Evolutionary conservation across 2,329 filamentous ascomycete species (phyloP).

Genomic region (Scedosporium boydii): DNA sequence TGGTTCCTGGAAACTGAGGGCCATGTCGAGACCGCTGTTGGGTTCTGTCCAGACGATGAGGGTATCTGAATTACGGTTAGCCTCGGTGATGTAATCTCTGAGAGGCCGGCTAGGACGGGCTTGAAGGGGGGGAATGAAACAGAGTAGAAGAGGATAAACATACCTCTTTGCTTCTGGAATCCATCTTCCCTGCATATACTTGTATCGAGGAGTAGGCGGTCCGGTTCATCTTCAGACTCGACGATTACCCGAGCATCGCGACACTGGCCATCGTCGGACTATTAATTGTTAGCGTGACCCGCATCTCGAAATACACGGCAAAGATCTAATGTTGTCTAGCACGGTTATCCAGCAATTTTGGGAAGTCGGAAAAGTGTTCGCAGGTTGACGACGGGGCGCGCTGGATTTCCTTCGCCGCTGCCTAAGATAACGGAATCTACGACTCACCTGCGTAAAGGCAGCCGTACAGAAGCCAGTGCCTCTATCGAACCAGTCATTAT

Average conservation of each 20-base stretch:
- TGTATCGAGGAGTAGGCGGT: conserved; percentile 76
- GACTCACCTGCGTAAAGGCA: conserved; percentile 59
- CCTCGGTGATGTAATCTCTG: background rate
- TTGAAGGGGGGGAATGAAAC: background rate
- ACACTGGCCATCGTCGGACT: conserved; percentile 49
- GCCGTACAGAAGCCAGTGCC: conserved; percentile 94
- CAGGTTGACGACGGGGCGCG: background rate
- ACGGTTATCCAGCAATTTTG: background rate
- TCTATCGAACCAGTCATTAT: conserved; percentile 98
- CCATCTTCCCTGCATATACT: conserved; percentile 88
- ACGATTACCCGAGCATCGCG: conserved; percentile 85
- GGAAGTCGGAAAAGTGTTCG: background rate
- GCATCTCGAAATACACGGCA: background rate
- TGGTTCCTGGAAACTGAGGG: conserved; percentile 93
- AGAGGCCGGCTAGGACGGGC: background rate
- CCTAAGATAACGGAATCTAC: background rate
- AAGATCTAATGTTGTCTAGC: background rate
- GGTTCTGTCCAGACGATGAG: conserved; percentile 97
- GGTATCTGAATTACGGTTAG: conserved; percentile 55
- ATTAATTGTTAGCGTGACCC: conserved; percentile 7
- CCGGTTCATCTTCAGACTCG: conserved; percentile 84
- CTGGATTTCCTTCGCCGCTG: background rate
- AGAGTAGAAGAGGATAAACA: conserved; percentile 7
- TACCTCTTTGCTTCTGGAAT: conserved; percentile 97
- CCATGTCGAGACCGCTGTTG: conserved; percentile 82